Evolutionary conservation across 148 eudicot species (phyloP).

Genomic region (Rhododendron ovatum): DNA sequence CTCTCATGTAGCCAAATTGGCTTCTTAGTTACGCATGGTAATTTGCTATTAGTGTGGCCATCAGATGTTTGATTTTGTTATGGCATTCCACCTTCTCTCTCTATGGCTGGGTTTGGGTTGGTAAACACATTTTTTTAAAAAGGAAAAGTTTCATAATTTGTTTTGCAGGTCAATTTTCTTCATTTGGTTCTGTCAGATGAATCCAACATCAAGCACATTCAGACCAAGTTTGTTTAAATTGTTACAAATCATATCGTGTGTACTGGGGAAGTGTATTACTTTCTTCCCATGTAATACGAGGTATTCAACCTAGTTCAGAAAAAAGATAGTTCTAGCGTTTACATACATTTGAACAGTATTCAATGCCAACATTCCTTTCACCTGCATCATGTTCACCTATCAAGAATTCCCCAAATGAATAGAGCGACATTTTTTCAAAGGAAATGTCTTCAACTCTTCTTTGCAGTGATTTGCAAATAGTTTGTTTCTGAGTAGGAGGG

Average conservation of each 20-base stretch:
- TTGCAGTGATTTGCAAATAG: background rate
- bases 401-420: background rate
- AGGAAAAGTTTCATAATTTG: background rate
- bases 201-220: background rate
- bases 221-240: background rate
- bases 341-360: background rate
- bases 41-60: conserved; percentile 1
- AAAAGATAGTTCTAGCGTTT: background rate
- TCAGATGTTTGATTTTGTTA: background rate
- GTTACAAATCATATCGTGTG: background rate
- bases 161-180: conserved; percentile 8
- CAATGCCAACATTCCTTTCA: background rate
- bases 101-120: background rate
- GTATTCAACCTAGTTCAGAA: background rate
- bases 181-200: background rate
- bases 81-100: background rate
- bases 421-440: background rate
- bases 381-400: background rate
- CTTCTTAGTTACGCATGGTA: conserved; percentile 5
- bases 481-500: background rate
- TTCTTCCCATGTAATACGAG: background rate
- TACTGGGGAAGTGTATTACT: background rate
- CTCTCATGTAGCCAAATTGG: background rate
- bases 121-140: background rate
- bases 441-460: background rate